Evolutionary conservation across 1,284 basidiomycete species (phyloP).

Genomic region (Ganoderma sinense): DNA sequence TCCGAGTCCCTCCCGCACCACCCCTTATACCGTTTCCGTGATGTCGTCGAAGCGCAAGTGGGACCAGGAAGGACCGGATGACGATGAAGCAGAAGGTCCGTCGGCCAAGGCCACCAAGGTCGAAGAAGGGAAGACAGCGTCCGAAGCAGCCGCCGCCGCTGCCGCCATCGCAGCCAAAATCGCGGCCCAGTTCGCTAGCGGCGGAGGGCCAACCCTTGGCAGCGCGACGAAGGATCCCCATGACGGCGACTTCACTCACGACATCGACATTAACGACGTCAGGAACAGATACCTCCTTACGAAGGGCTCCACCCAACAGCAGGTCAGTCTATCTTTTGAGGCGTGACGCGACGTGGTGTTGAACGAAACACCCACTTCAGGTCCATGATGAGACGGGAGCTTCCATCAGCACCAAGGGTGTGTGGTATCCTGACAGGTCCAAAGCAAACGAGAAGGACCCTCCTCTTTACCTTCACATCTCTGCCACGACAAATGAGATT

Average conservation of each 20-base stretch:
- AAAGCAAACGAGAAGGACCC: constrained; percentile 94
- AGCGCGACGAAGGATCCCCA: constrained; percentile 70
- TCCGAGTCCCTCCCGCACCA: neutral
- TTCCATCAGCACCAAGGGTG: constrained; percentile 89
- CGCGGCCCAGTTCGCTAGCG: constrained; percentile 80
- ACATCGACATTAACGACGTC: constrained; percentile 98
- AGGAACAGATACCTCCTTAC: constrained; percentile 96
- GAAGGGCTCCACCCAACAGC: constrained; percentile 90
- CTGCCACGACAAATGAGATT: constrained; percentile 82
- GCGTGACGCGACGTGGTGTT: neutral
- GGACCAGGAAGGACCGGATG: constrained; percentile 68
- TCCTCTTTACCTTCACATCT: constrained; percentile 93
- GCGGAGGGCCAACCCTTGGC: constrained; percentile 46
- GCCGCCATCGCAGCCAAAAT: constrained; percentile 93
- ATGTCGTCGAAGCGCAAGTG: constrained; percentile 78
- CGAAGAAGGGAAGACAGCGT: constrained; percentile 71
- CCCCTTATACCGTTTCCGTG: constrained; percentile 7
- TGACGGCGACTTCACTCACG: constrained; percentile 87
- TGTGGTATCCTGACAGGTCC: constrained; percentile 92
- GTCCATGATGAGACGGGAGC: constrained; percentile 92
- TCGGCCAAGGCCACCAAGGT: constrained; percentile 53
- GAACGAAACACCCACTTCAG: constrained; percentile 45
- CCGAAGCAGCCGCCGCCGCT: constrained; percentile 82
- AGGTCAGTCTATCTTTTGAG: constrained; percentile 58
- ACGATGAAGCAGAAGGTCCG: constrained; percentile 47